Percentiles rank a stretch among this genome's conserved stretches.
These are phyloP conservation scores for Saitozyma sp. DNA, from an alignment of 768 basidiomycete genomes.

Conservation along the genomic window DNA sequence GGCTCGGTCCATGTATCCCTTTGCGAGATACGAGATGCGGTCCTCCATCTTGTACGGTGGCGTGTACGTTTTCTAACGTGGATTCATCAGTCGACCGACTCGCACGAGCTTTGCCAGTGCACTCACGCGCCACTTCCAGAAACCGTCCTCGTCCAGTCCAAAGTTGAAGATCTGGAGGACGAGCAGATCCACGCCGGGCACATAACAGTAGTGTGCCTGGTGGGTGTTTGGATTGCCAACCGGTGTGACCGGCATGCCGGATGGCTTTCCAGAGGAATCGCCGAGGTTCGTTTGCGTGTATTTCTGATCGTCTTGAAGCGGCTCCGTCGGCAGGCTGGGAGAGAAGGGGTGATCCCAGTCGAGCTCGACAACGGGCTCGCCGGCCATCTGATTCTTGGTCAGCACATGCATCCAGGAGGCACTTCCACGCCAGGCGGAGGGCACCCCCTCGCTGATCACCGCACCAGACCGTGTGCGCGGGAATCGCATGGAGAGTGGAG, in stretches of 20 bases:
- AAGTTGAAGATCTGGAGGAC: conserved; percentile 38
- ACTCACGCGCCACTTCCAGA: conserved; percentile 22
- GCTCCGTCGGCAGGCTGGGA: conserved; percentile 5
- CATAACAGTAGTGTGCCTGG: conserved; percentile 16
- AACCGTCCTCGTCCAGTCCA: conserved; percentile 30
- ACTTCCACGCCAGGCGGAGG: no score
- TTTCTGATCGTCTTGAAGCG: not conserved
- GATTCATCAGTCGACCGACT: not conserved
- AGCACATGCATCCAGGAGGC: not conserved
- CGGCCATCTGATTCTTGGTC: conserved; percentile 8
- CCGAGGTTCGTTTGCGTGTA: not conserved
- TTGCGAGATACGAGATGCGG: conserved; percentile 18
- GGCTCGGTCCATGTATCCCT: conserved; percentile 10
- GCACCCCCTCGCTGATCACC: no score
- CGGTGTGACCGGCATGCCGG: conserved; percentile 6
- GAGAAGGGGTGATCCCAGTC: conserved; percentile 18
- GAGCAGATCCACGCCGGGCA: conserved; percentile 31
- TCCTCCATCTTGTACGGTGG: conserved; percentile 20
- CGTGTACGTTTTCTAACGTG: conserved; percentile 2
- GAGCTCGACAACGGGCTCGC: conserved; percentile 14
- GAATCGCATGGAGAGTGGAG: not conserved
- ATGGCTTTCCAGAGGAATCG: not conserved
- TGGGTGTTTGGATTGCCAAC: no score
- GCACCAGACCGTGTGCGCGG: not conserved
- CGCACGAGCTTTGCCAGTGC: not conserved